Evolutionary conservation across 2,329 filamentous ascomycete genomes (phyloP).

Genomic region (Pleoardoris graminearum): DNA sequence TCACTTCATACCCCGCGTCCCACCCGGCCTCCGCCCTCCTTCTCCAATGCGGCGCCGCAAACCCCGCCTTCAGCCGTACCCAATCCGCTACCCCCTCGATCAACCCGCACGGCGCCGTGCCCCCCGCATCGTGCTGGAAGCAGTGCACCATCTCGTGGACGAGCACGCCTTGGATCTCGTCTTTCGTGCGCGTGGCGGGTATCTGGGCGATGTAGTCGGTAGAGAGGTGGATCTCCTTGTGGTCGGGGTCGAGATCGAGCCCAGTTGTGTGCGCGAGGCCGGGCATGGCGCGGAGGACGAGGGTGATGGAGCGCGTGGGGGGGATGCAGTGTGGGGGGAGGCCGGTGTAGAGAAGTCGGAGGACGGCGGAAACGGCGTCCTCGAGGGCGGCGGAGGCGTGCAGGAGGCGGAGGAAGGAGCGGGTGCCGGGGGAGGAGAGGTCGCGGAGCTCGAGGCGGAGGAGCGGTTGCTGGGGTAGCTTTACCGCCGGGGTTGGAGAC

Average conservation of each 20-base stretch:
- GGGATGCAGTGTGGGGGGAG: constrained; percentile 47
- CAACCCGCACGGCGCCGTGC: constrained; percentile 66
- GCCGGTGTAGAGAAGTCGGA: constrained; percentile 68
- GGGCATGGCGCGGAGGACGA: constrained; percentile 76
- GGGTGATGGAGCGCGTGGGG: constrained; percentile 80
- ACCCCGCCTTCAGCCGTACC: constrained; percentile 74
- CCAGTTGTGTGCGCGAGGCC: constrained; percentile 91
- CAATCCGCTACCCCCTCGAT: constrained; percentile 94
- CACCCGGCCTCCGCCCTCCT: constrained; percentile 63
- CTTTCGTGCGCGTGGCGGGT: constrained; percentile 39
- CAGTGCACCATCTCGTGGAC: constrained; percentile 95
- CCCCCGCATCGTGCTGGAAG: constrained; percentile 75
- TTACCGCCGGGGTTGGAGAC: constrained; percentile 14
- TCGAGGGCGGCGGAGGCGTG: constrained; percentile 65
- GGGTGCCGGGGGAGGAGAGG: constrained; percentile 60
- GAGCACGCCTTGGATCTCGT: constrained; percentile 80
- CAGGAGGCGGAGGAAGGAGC: constrained; percentile 68
- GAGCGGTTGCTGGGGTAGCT: constrained; percentile 46
- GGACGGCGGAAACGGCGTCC: constrained; percentile 67
- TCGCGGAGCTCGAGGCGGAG: constrained; percentile 55
- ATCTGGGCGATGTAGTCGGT: constrained; percentile 68
- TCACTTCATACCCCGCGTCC: constrained; percentile 89
- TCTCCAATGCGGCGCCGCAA: constrained; percentile 85
- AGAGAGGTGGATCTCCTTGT: constrained; percentile 92
- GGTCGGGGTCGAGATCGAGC: constrained; percentile 74